These are phyloP conservation scores for Mycena rebaudengoi DNA, from an alignment of 768 basidiomycete species.

Conservation along the genomic window DNA sequence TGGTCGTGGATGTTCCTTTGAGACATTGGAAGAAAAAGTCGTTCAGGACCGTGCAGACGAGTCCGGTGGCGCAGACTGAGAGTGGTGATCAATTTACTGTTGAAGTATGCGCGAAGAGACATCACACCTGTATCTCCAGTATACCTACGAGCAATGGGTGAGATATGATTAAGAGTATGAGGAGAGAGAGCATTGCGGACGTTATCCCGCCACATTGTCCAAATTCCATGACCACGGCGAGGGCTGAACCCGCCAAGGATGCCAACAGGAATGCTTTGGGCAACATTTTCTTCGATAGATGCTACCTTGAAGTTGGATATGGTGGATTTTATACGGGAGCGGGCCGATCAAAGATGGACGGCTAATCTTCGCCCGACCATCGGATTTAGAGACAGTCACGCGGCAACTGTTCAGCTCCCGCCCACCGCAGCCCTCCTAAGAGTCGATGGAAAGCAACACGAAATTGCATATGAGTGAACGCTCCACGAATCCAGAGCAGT, in stretches of 20 bases:
- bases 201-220: not conserved
- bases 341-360: not conserved
- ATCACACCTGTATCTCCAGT: not conserved
- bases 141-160: no score
- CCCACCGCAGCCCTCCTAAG: no score
- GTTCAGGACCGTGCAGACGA: not conserved
- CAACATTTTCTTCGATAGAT: not conserved
- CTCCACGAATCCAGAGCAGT: no score
- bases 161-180: no score
- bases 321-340: not conserved
- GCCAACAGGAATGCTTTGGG: not conserved
- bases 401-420: no score
- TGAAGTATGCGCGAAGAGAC: not conserved
- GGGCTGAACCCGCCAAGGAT: not conserved
- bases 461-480: no score
- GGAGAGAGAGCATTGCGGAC: no score
- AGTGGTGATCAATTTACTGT: not conserved
- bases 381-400: not conserved
- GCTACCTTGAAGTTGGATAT: not conserved
- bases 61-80: not conserved
- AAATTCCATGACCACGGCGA: not conserved
- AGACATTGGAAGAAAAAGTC: not conserved
- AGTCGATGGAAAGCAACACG: no score
- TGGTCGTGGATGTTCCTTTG: not conserved
- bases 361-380: not conserved